Conservation (phyloP, 176 grass and related monocot genomes). For the Echinochloa phyllopogon region DNA sequence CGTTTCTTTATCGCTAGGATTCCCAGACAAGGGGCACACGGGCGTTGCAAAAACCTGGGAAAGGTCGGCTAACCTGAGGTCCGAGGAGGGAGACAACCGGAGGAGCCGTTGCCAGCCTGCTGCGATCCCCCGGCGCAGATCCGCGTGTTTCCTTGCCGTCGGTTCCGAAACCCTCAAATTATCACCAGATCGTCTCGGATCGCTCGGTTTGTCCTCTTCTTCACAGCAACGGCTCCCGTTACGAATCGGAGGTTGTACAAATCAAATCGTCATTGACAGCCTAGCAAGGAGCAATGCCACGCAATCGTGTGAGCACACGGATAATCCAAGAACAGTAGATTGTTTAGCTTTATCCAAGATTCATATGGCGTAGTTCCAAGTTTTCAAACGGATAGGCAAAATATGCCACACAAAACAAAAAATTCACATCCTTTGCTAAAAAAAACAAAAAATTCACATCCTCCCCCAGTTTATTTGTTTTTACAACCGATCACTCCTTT, state of each 20-base stretch:
- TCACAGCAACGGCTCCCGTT: neutral
- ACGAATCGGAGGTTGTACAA: neutral
- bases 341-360: neutral
- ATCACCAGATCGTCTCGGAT: neutral
- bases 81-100: neutral
- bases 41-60: constrained; percentile 20
- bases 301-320: neutral
- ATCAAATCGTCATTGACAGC: neutral
- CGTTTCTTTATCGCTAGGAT: neutral
- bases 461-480: too few relatives aligned
- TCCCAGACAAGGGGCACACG: neutral
- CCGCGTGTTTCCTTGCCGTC: constrained; percentile 24
- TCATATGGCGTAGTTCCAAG: neutral
- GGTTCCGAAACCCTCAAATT: neutral
- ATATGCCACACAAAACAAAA: neutral
- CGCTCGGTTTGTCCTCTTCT: neutral
- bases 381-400: neutral
- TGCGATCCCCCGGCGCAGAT: constrained; percentile 30
- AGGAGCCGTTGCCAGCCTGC: constrained; percentile 1
- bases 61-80: constrained; percentile 5
- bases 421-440: too few relatives aligned
- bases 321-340: neutral
- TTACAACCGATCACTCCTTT: neutral
- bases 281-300: neutral
- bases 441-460: too few relatives aligned